phyloP scores from a whole-genome alignment of 441 rosid species.

The Biscutella laevigata region DNA sequence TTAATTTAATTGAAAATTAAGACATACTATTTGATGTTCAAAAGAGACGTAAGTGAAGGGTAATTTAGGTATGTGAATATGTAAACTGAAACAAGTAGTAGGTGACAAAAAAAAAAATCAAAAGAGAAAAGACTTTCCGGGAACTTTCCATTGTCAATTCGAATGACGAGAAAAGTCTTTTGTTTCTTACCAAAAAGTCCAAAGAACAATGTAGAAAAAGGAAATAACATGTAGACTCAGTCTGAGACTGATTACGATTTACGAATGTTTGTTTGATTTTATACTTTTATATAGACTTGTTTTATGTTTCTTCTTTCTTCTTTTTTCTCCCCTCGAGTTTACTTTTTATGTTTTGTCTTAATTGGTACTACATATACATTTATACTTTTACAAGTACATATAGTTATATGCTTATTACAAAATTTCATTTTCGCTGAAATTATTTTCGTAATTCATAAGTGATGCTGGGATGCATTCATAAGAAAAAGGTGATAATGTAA shows the following conservation, averaged over 20 bases:
- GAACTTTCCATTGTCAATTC: not conserved
- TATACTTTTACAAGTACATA: too few relatives aligned
- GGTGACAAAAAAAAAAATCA: not conserved
- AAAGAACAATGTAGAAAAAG: not conserved
- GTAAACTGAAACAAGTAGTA: not conserved
- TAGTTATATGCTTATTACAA: too few relatives aligned
- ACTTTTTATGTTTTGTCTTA: too few relatives aligned
- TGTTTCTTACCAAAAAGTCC: not conserved
- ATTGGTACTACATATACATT: too few relatives aligned
- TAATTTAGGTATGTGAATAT: not conserved
- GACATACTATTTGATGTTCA: too few relatives aligned
- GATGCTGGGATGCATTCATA: too few relatives aligned
- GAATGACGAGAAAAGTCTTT: not conserved
- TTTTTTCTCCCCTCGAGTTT: too few relatives aligned
- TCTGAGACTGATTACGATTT: not conserved
- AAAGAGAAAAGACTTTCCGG: not conserved
- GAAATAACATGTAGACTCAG: not conserved
- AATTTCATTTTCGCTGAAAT: too few relatives aligned
- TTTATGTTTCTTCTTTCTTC: not conserved
- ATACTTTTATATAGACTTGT: not conserved
- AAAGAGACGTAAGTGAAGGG: not conserved
- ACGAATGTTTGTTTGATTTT: not conserved
- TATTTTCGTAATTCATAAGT: not conserved
- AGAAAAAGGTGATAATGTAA: not conserved
- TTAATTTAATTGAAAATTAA: not conserved